phyloP scores from a whole-genome alignment of 257 asterid genomes.

The Anisodus tanguticus region DNA sequence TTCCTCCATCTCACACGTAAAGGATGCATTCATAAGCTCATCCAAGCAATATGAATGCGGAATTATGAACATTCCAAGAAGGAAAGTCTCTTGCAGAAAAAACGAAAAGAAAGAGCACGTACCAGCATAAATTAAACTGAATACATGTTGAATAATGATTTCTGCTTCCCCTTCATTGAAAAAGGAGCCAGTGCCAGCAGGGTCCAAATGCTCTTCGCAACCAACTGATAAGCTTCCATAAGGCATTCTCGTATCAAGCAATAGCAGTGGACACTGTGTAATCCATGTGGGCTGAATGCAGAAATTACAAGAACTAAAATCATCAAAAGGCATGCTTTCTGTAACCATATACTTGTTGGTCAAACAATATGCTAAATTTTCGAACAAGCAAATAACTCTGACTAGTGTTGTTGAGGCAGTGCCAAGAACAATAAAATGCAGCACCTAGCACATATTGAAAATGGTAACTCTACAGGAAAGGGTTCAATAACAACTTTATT shows the following conservation, averaged over 20 bases:
- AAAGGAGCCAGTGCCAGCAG: constrained; percentile 98
- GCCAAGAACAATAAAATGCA: constrained; percentile 23
- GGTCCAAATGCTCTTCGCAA: constrained; percentile 95
- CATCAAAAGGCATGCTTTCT: neutral
- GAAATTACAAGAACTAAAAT: constrained; percentile 13
- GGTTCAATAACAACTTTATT: constrained; percentile 1
- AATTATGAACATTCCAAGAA: neutral
- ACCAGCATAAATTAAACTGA: constrained; percentile 87
- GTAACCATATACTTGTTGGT: constrained; percentile 24
- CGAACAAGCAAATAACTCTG: neutral
- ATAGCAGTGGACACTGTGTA: constrained; percentile 88
- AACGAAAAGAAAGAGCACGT: constrained; percentile 37
- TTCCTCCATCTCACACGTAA: neutral
- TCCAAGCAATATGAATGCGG: neutral
- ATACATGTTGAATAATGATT: constrained; percentile 81
- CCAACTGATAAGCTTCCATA: constrained; percentile 91
- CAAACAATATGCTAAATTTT: neutral
- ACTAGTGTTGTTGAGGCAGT: neutral
- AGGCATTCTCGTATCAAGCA: constrained; percentile 96
- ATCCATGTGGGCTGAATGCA: constrained; percentile 79
- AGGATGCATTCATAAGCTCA: neutral
- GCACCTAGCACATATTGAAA: neutral
- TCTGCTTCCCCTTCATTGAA: constrained; percentile 98
- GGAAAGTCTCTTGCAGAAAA: neutral
- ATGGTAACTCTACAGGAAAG: constrained; percentile 5